Base-by-base conservation (phyloP, 805 yeast genomes). In the Candida germanica region DNA sequence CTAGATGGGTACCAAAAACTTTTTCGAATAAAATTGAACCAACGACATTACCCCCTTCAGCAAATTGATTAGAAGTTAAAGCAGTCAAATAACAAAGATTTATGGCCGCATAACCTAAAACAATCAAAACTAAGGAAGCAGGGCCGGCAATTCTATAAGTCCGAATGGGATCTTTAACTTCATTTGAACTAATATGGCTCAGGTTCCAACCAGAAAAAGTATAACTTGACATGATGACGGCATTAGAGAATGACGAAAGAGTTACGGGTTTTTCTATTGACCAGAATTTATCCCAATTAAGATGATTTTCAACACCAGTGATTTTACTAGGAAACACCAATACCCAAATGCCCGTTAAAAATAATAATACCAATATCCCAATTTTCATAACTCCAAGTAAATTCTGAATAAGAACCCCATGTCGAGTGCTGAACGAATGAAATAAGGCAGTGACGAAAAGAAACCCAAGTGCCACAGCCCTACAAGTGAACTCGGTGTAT, bases 101-200 rank as follows among this genome's bases (percentile, higher is more conserved):
- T 44, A 77, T 71, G 39, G 74, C 60, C 3, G 70, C 38, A 45
- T 75, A 80, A 14, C 79, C 71, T 8, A 71, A 22, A 3, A 75
- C 56, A 16, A 78, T 68, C 7, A 77, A 52, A 1, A 62, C 33
- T 27, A 80, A 51, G 0, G 84, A 71, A 2, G 66, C 53, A 0
- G 83, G 82, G 2, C 85, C 85, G 1, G 84, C 82, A 20, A 78
- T 71, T 47, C 63, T 75, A 36, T 79, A 62, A 1, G 84, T 79
- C 21, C 73, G 57, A 0, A 64, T 62, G 1, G 85, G 86, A 41
- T 79, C 73, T 39, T 72, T 70, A 24, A 80, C 72, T 48, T 80
- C 87, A 31, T 79, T 75, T 3, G 80, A 64, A 9, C 77, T 80
- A 0, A 78, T 69, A 48, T 79, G 83, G 6, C 79, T 79, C 6